Evolutionary conservation across 2,329 filamentous ascomycete genomes (phyloP).

Genomic region (Sclerotinia minor): DNA sequence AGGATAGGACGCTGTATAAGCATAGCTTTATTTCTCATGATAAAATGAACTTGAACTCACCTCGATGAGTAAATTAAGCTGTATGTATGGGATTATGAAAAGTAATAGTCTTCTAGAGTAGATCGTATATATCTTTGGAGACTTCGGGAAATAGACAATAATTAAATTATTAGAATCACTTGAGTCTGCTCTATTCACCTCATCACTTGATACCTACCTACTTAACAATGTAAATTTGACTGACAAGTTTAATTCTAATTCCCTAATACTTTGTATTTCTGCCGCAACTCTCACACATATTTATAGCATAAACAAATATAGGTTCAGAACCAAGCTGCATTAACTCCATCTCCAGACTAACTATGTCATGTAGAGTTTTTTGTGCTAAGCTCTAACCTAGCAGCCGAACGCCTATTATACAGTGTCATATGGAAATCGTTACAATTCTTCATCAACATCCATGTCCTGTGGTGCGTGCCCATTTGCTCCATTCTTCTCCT

Average conservation of each 20-base stretch:
- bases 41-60: no score
- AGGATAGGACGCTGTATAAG: no score
- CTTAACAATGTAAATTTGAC: background rate
- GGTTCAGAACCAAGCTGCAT: slow-evolving; percentile 21
- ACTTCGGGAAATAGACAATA: no score
- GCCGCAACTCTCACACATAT: background rate
- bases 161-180: no score
- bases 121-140: no score
- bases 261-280: background rate
- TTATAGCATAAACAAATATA: background rate
- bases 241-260: background rate
- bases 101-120: no score
- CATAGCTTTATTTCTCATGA: no score
- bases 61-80: no score
- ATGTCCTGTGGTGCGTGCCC: slow-evolving; percentile 44
- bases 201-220: no score
- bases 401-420: slow-evolving; percentile 43
- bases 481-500: slow-evolving; percentile 58
- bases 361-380: slow-evolving; percentile 25
- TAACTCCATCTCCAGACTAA: slow-evolving; percentile 25
- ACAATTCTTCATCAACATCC: slow-evolving; percentile 42
- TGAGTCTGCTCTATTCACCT: no score
- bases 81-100: no score
- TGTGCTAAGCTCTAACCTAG: slow-evolving; percentile 28
- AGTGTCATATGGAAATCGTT: slow-evolving; percentile 50